Evolutionary conservation across 495 filamentous ascomycete species (phyloP).

Genomic region (Cryomyces antarcticus): DNA sequence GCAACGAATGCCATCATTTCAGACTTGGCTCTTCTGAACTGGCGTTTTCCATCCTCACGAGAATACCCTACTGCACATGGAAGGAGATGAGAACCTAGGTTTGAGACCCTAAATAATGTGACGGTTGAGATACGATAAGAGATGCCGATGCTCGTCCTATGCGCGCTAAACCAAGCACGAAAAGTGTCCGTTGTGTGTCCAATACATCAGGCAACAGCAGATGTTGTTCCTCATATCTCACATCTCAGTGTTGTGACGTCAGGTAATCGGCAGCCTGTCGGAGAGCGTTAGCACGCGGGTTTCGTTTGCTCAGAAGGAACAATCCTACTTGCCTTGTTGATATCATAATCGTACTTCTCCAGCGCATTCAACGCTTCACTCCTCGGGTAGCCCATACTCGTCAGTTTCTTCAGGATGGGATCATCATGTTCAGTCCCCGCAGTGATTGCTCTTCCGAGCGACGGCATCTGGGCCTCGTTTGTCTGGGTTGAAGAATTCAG

Average conservation of each 20-base stretch:
- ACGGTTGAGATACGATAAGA: too few species aligned
- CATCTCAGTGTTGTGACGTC: constrained; percentile 1
- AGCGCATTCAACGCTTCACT: constrained; percentile 61
- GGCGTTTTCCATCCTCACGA: too few species aligned
- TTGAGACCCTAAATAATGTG: too few species aligned
- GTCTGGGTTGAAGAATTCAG: neutral
- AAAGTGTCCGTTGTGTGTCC: too few species aligned
- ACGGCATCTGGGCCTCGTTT: constrained; percentile 14
- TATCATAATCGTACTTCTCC: constrained; percentile 88
- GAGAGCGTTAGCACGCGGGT: neutral
- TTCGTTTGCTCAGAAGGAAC: neutral
- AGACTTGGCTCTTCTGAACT: too few species aligned
- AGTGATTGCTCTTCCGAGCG: constrained; percentile 46
- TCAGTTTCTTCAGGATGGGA: constrained; percentile 75
- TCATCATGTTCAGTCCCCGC: constrained; percentile 68
- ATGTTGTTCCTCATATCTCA: too few species aligned
- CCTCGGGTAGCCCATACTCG: constrained; percentile 74
- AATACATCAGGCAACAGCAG: too few species aligned
- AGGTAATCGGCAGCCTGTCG: constrained; percentile 17
- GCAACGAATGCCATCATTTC: too few species aligned
- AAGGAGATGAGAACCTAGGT: too few species aligned
- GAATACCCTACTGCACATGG: too few species aligned
- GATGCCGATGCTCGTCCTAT: too few species aligned
- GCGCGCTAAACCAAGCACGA: too few species aligned
- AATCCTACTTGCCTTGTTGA: constrained; percentile 57